Evolutionary conservation across 352 stramenopile species (phyloP), one percentile per base, ranked within the genome.

Genomic region (Elongisporangium undulatum): DNA sequence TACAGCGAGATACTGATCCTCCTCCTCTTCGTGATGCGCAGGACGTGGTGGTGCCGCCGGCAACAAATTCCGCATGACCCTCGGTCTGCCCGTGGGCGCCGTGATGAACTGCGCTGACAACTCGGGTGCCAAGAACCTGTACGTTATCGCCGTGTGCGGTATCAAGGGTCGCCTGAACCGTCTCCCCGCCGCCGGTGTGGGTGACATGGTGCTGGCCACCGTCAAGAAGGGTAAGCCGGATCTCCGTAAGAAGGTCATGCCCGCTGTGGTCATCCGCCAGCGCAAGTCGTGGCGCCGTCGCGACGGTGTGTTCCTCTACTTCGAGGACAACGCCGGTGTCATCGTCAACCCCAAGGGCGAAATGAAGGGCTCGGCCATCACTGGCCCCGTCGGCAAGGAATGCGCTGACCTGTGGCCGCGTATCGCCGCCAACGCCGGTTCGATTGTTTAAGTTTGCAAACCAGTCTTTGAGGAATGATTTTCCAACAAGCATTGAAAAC

Each of bases 171-270:
- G 97, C 71, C 82, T 99, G 73, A 99, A 99, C 85, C 93, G 96
- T 85, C 92, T 99, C 65, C 98, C 98, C 62, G 97, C 97, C 68
- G 97, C 97, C 63, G 89, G 89, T 97, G 91, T 98, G 41, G 98
- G 98, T 72, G 98, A 99, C 85, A 99, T 99, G 97, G 97, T 99
- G 69, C 98, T 99, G 91, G 97, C 93, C 66, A 99, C 97, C 51
- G 97, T 99, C 20, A 99, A 99, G 93, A 99, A 99, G 96, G 98
- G 98, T 89, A 99, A 99, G 96, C 98, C 98, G 48, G 98, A 99
- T 82, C 95, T 99, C 62, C 92, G 98, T 87, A 99, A 99, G 92
- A 69, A 79, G 83, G 97, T 99, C 71, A 98, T 99, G 90, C 98
- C 98, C 62, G 98, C 92, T 58, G 90, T 99, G 62, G 95, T 99